These are phyloP conservation scores for Fraxinus sp. DNA, from an alignment of 305 asterid genomes.

Conservation along the genomic window DNA sequence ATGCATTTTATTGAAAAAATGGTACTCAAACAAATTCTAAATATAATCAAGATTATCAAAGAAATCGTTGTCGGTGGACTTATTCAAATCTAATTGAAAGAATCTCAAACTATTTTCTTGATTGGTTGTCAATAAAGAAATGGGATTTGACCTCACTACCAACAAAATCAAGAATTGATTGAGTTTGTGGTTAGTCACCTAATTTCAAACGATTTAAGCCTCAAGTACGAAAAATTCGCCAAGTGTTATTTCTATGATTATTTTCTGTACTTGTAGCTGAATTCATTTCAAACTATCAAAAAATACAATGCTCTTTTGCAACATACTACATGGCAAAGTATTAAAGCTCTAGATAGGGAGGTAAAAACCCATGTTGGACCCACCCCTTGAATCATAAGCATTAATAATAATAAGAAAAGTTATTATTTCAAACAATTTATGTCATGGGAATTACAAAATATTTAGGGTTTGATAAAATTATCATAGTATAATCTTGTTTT, in stretches of 20 bases:
- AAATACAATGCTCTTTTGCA: not conserved
- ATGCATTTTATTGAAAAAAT: not conserved
- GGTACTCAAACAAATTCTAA: not conserved
- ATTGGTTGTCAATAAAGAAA: not conserved
- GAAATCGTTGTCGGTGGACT: not conserved
- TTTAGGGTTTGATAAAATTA: not conserved
- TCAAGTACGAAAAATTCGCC: too few relatives aligned
- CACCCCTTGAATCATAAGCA: not conserved
- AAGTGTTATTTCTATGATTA: too few relatives aligned
- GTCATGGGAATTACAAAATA: not conserved
- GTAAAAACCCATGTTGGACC: not conserved
- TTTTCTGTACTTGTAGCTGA: too few relatives aligned
- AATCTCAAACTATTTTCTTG: not conserved
- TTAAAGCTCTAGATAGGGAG: not conserved
- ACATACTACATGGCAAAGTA: not conserved
- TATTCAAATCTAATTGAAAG: not conserved
- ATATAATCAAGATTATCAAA: not conserved
- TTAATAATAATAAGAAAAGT: not conserved
- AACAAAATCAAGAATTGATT: not conserved
- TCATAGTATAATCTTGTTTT: not conserved
- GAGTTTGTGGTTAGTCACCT: not conserved
- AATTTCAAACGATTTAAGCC: not conserved
- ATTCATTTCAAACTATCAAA: not conserved
- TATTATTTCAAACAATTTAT: not conserved
- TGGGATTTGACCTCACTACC: not conserved